Base-by-base conservation (phyloP, 306 rosid genomes). In the Mucuna pruriens region DNA sequence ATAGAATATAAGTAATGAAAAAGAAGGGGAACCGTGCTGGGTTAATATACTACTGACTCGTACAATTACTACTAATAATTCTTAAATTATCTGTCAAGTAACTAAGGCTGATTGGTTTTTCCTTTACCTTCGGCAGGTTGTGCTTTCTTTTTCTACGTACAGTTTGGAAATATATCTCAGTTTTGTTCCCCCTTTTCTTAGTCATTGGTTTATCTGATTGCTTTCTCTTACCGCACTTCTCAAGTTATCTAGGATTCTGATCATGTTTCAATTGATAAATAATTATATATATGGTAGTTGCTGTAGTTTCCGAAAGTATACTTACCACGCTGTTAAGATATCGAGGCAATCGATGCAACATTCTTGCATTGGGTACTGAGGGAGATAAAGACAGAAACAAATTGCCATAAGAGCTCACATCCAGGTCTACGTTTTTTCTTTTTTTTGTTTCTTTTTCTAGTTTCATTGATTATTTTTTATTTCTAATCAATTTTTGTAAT, bases 201-300 rank as follows among this genome's bases (percentile, higher is more conserved):
- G 9, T 39, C 34, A 67, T 39, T 67, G 52, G 73, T 67, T 67
- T 66, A 19, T 67, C 73, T 11, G 20, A 23, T 20, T 67, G 11
- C 52, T 67, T 67, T 67, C 52, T 6, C 52, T 39, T 20, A 11
- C 73, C 73, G 40, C 19, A 10, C 52, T 67, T 67, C 73, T 67
- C 73, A 67, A 67, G 73, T 39, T 39, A 19, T 12, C 73, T 20
- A 67, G 17, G 73, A 67, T 67, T 67, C 73, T 40, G 26, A 38
- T 4, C 1, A 66, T 19, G 49, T 38, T 64, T 66, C 31, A 20
- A 38, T 10, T 38, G 20, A 20, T 40, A 36, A 2, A 20, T 67
- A 8, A 31, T 12, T 16, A 15, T 31, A 31, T 62, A 33, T 33
- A 20, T 9, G 39, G 31, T 20, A 38, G 51, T 17, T 5, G 9